Percentiles rank a stretch among this genome's conserved stretches.
Conservation (phyloP, 352 stramenopile species). For the Phytophthora pinifolia region DNA sequence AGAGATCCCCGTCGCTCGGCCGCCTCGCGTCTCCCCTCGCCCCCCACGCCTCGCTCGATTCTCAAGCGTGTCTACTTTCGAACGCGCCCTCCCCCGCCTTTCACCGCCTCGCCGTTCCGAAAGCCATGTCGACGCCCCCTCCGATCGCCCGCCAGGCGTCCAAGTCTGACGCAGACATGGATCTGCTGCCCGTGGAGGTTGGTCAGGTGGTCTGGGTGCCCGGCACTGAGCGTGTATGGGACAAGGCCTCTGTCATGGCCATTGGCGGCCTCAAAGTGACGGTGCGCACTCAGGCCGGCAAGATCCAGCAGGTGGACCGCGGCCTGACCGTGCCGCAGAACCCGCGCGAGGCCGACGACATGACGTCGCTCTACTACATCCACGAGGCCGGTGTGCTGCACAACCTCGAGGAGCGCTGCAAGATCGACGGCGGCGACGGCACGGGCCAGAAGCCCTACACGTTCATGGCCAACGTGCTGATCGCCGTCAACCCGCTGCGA, state of each 20-base stretch:
- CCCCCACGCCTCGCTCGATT: background rate
- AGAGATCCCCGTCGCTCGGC: slow-evolving; percentile 6
- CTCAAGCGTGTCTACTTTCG: slow-evolving; percentile 1
- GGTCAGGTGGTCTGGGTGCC: slow-evolving; percentile 78
- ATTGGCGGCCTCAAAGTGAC: slow-evolving; percentile 87
- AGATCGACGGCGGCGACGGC: slow-evolving; percentile 76
- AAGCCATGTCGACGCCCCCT: slow-evolving; percentile 60
- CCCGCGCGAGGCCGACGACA: slow-evolving; percentile 87
- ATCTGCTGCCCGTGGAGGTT: slow-evolving; percentile 76
- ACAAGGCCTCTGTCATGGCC: slow-evolving; percentile 79
- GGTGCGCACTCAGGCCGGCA: slow-evolving; percentile 78
- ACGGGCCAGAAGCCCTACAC: slow-evolving; percentile 86
- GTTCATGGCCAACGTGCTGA: slow-evolving; percentile 94
- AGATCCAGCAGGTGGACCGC: slow-evolving; percentile 87
- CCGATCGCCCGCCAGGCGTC: slow-evolving; percentile 69
- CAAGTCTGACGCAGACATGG: slow-evolving; percentile 63
- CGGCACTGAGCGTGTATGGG: slow-evolving; percentile 72
- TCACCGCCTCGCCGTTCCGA: background rate
- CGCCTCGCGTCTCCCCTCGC: background rate
- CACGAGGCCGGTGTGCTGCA: slow-evolving; percentile 95
- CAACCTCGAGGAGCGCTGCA: slow-evolving; percentile 93
- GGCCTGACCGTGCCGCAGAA: slow-evolving; percentile 71
- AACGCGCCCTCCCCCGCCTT: slow-evolving; percentile 1
- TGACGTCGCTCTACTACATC: slow-evolving; percentile 95
- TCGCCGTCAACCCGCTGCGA: slow-evolving; percentile 91